These are phyloP conservation scores for Pseudozyma pruni DNA, from an alignment of 1,284 basidiomycete genomes.

Conservation along the genomic window DNA sequence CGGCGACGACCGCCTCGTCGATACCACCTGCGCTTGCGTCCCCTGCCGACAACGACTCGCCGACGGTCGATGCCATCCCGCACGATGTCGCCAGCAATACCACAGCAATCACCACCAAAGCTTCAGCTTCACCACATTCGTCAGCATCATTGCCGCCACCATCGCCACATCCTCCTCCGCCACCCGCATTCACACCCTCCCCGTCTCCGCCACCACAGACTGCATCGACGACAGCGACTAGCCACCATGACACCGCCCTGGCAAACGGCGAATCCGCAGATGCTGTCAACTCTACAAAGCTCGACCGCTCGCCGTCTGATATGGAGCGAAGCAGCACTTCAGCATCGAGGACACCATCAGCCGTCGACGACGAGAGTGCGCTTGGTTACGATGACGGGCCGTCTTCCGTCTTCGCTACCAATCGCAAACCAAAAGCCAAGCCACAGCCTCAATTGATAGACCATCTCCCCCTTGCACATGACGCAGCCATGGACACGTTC, in stretches of 20 bases:
- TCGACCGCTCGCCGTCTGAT: conserved; percentile 10
- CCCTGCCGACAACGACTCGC: neutral
- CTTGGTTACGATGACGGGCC: conserved; percentile 13
- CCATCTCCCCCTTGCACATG: conserved; percentile 55
- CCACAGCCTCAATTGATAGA: conserved; percentile 50
- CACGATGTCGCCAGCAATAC: conserved; percentile 1
- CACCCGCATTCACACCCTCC: conserved; percentile 42
- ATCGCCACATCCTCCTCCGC: conserved; percentile 30
- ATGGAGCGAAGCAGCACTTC: conserved; percentile 3
- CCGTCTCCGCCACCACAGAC: conserved; percentile 35
- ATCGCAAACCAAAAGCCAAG: conserved; percentile 25
- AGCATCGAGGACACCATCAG: conserved; percentile 9
- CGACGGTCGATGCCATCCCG: too few species aligned
- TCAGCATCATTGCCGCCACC: conserved; percentile 27
- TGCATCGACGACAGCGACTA: neutral
- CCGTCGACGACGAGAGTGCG: conserved; percentile 19
- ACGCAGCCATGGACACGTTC: conserved; percentile 78
- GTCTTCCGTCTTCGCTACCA: conserved; percentile 13
- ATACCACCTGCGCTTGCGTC: neutral
- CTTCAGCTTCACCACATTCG: conserved; percentile 13
- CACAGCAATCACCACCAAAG: conserved; percentile 1
- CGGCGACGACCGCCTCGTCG: neutral
- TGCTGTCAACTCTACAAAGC: neutral
- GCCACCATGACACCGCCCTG: neutral
- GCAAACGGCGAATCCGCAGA: neutral